Evolutionary conservation across 2,329 filamentous ascomycete species (phyloP).

Genomic region (Metarhizium robertsii): DNA sequence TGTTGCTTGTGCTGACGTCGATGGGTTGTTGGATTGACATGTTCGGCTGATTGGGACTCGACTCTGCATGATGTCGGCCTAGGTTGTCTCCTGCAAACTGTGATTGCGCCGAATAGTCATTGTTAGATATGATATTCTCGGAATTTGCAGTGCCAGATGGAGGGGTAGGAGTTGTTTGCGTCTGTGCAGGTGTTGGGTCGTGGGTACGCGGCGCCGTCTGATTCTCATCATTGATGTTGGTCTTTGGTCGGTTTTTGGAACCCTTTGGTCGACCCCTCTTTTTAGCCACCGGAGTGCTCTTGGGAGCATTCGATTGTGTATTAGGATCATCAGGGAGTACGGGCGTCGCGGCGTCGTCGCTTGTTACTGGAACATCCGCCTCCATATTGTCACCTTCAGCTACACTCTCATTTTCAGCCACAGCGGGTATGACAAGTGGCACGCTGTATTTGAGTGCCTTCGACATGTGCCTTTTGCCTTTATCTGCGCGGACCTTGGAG

Average conservation of each 20-base stretch:
- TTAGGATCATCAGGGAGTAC: neutral
- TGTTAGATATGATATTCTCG: neutral
- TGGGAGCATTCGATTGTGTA: conserved; percentile 10
- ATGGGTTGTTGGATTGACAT: neutral
- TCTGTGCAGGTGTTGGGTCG: neutral
- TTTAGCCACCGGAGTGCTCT: conserved; percentile 14
- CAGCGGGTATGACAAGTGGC: neutral
- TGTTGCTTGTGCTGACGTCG: neutral
- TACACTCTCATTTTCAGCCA: neutral
- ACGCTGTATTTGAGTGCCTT: neutral
- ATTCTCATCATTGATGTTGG: neutral
- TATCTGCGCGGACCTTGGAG: conserved; percentile 16
- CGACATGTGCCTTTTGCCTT: conserved; percentile 5
- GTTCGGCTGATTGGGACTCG: neutral
- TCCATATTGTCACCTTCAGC: neutral
- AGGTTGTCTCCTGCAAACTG: neutral
- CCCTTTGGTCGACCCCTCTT: conserved; percentile 35
- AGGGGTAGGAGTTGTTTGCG: neutral
- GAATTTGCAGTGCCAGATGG: neutral
- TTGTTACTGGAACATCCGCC: neutral
- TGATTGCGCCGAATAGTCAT: neutral
- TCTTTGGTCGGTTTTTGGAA: conserved; percentile 32
- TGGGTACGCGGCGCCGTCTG: neutral
- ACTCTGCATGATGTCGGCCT: neutral
- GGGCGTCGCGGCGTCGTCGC: neutral